A percentile compares a stretch with the other conserved stretches of the same genome.
phyloP scores from a whole-genome alignment of 1,284 basidiomycete genomes.

The Athelia sp. region DNA sequence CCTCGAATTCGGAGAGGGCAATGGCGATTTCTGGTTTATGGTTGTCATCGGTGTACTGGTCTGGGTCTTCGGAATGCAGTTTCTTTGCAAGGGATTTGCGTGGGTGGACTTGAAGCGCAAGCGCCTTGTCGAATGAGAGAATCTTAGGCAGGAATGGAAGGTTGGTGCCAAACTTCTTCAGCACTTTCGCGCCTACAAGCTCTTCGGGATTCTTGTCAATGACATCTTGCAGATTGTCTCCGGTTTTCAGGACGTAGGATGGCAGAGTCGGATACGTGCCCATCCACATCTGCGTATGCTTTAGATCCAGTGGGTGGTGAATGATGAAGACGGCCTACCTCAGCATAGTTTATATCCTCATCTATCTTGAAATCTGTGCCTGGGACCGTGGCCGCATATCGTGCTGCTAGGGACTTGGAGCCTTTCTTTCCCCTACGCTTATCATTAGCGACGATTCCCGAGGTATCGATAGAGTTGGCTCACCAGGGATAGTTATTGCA shows the following conservation, averaged over 20 bases:
- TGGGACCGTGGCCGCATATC: no score
- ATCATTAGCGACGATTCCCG: no score
- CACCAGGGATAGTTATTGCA: no score
- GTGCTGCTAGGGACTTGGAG: no score
- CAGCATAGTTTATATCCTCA: no score
- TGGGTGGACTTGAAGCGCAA: constrained; percentile 69
- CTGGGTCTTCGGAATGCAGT: constrained; percentile 43
- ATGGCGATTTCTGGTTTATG: constrained; percentile 71
- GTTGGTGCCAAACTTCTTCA: constrained; percentile 24
- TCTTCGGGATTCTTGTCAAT: constrained; percentile 31
- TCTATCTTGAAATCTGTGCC: no score
- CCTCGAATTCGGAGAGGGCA: constrained; percentile 58
- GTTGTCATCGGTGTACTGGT: constrained; percentile 47
- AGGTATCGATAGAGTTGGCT: no score
- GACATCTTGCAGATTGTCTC: constrained; percentile 30
- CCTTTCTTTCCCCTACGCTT: no score
- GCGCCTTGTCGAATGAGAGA: constrained; percentile 56
- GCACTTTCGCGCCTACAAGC: constrained; percentile 30
- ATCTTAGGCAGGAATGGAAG: constrained; percentile 60
- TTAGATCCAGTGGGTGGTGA: no score
- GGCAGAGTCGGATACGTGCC: constrained; percentile 60
- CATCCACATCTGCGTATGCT: constrained; percentile 53
- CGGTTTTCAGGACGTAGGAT: constrained; percentile 29
- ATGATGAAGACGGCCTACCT: no score
- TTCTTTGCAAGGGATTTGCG: constrained; percentile 50